Percentiles rank a stretch among this genome's conserved stretches.
Conservation (phyloP, 306 rosid genomes). For the Cucumis melo region DNA sequence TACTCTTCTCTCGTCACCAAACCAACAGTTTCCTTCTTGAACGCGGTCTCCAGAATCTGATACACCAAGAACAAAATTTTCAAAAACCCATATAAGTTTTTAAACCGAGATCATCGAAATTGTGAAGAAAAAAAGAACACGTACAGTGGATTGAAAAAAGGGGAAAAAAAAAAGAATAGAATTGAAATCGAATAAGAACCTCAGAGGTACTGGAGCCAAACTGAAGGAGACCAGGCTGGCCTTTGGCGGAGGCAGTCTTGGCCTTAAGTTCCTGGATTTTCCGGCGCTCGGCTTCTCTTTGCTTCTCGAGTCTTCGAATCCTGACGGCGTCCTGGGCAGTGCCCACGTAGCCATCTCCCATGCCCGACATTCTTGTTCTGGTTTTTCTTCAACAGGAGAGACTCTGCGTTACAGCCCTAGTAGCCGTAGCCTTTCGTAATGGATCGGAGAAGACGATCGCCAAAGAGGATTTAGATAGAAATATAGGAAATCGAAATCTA, state of each 20-base stretch:
- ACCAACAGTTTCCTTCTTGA: constrained; percentile 95
- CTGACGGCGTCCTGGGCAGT: constrained; percentile 92
- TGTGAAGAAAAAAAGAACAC: neutral
- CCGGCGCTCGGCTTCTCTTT: constrained; percentile 93
- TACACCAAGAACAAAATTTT: neutral
- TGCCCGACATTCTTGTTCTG: constrained; percentile 53
- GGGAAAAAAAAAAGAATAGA: neutral
- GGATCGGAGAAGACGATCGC: neutral
- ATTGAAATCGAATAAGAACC: constrained; percentile 22
- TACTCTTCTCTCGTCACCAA: constrained; percentile 86
- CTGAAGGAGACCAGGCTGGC: constrained; percentile 92
- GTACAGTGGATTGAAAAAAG: neutral
- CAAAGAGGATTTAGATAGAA: too few relatives aligned
- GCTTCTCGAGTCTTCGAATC: constrained; percentile 91
- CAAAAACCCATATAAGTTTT: neutral
- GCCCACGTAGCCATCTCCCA: constrained; percentile 99
- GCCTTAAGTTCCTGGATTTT: constrained; percentile 90
- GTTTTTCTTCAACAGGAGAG: too few relatives aligned
- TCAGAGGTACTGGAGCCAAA: constrained; percentile 93
- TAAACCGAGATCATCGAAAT: neutral
- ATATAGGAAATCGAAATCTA: too few relatives aligned
- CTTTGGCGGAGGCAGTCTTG: constrained; percentile 64
- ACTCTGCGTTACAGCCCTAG: neutral
- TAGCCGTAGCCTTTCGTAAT: neutral
- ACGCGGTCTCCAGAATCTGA: constrained; percentile 95